Evolutionary conservation across 768 basidiomycete species (phyloP).

Genomic region (Krasilnikovozyma curviuscula): DNA sequence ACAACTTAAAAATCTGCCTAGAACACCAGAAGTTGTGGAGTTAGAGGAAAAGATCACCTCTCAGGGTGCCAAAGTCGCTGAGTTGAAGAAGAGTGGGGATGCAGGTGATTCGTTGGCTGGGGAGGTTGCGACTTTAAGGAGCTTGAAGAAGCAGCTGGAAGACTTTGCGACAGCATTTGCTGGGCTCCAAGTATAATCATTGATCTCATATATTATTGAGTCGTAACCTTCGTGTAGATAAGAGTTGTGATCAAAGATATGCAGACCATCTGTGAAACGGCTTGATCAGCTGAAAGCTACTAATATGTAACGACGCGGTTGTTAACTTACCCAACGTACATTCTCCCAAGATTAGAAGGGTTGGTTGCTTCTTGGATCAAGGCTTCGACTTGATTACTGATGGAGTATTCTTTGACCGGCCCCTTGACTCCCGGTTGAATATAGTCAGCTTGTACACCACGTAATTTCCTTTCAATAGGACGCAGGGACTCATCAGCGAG

Average conservation of each 20-base stretch:
- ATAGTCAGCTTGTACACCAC: conserved; percentile 23
- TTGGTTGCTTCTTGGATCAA: conserved; percentile 78
- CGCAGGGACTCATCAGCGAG: conserved; percentile 57
- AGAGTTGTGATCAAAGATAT: too few relatives aligned
- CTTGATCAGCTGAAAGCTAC: too few relatives aligned
- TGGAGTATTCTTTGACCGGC: conserved; percentile 38
- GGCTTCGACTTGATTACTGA: conserved; percentile 72
- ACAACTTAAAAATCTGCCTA: conserved; percentile 33
- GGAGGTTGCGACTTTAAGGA: conserved; percentile 36
- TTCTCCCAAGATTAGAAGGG: conserved; percentile 43
- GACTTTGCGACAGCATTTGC: conserved; percentile 46
- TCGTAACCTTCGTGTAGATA: too few relatives aligned
- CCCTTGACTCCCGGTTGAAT: conserved; percentile 27
- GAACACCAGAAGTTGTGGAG: conserved; percentile 50
- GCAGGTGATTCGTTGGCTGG: conserved; percentile 28
- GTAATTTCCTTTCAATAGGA: conserved; percentile 65
- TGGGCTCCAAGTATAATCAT: conserved; percentile 34
- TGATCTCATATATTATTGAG: background rate
- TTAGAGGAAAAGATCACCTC: conserved; percentile 54
- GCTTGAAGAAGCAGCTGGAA: conserved; percentile 43
- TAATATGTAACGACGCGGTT: too few relatives aligned
- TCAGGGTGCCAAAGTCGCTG: conserved; percentile 55
- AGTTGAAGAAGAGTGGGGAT: conserved; percentile 34
- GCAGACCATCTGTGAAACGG: too few relatives aligned
- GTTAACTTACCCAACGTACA: conserved; percentile 8